Conservation (phyloP, 768 basidiomycete species). For the Coprinopsis sp. region DNA sequence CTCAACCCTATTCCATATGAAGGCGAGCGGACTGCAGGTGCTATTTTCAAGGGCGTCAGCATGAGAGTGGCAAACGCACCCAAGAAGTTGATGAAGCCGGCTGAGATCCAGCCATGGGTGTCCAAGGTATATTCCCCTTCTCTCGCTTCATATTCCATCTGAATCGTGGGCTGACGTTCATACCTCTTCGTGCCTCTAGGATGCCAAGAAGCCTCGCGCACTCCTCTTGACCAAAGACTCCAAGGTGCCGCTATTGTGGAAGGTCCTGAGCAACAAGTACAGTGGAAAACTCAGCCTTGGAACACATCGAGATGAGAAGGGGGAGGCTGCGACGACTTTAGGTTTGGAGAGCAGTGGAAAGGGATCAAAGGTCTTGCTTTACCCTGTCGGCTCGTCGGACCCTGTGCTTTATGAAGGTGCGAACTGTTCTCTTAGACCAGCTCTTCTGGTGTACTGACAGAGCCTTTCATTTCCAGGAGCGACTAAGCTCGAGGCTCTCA, state of each 20-base stretch:
- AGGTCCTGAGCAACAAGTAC: constrained; percentile 72
- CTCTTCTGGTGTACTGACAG: background rate
- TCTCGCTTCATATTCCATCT: background rate
- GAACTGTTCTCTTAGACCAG: background rate
- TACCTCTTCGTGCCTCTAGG: constrained; percentile 7
- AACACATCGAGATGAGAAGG: constrained; percentile 62
- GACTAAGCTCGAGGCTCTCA: constrained; percentile 70
- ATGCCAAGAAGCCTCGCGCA: constrained; percentile 43
- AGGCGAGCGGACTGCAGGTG: constrained; percentile 64
- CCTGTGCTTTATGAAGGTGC: constrained; percentile 67
- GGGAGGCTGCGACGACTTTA: constrained; percentile 49
- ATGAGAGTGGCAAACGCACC: constrained; percentile 70
- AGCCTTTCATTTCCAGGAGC: constrained; percentile 38
- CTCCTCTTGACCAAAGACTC: constrained; percentile 73
- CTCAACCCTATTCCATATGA: constrained; percentile 63
- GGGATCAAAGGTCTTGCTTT: constrained; percentile 66
- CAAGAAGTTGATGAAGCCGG: constrained; percentile 49
- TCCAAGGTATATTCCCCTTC: constrained; percentile 47
- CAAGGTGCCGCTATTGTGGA: constrained; percentile 75
- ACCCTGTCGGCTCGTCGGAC: constrained; percentile 53
- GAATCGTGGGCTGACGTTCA: background rate
- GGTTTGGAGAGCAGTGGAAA: constrained; percentile 55
- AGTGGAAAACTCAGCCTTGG: constrained; percentile 56
- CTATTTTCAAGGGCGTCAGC: constrained; percentile 73
- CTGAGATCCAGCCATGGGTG: constrained; percentile 65